Base-by-base conservation (phyloP, 176 grass and related monocot genomes). In the Musa itinerans region DNA sequence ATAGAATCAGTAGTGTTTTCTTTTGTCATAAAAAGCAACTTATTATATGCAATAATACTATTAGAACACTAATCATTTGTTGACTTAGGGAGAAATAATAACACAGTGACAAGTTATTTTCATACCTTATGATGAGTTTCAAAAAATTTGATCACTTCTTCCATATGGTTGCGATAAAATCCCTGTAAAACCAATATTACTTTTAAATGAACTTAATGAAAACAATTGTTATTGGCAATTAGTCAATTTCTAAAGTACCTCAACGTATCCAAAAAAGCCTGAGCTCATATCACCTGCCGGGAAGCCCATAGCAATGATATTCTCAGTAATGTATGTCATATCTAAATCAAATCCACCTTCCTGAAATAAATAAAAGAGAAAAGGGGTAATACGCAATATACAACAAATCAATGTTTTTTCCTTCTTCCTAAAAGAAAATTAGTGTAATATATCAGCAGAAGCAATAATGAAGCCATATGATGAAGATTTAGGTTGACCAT, bases 341-440 rank as follows among this genome's bases (percentile, higher is more conserved):
- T 99, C 95, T 83, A 99, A 83, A 99, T 99, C 95, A 89, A 99
- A 99, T 63, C 90, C 95, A 64, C 95, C 95, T 94, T 99, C 95
- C 95, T 99, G 83, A 66, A 74, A 83, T 70, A 81, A 52, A 79
- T 58, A 72, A 53, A 71, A 75, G 24, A 50, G 57, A 11, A 10
- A 24, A 53, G 49, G 54, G 12, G 61, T 49, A 13, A 48, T 25
- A 52, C 1, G 5, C 15, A 1, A 57, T 10, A 62, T 50, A 52
- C 1, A 52, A 15, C 26, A 52, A 65, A 52, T 43, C 13, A 64
- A 14, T 52, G n/a, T 13, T 20, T 65, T 74, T 52, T 25, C 1
- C n/a, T 26, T 69, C 9, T 69, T 11, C 9, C 14, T 19, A n/a
- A 21, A 69, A 16, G 29, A 9, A 49, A 17, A 50, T 17, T 13